Base-by-base conservation (phyloP, 106 monocot genomes). In the Dendrobium catenatum region DNA sequence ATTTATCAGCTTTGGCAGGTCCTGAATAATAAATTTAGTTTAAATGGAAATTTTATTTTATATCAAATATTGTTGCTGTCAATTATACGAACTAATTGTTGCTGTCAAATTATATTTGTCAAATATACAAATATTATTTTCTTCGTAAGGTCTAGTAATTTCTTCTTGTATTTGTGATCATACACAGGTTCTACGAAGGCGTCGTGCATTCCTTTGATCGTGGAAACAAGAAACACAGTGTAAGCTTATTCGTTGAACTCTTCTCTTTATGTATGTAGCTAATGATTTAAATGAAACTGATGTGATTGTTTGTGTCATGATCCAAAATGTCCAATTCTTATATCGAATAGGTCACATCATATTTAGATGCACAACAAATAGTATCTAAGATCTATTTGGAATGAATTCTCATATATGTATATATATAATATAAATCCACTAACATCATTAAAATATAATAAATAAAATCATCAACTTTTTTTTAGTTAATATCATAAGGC, bases 151-250 rank as follows among this genome's bases (percentile, higher is more conserved):
- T 19, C n/a, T 11, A 20, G 42, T 54, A 18, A 6, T 59, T 42
- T 81, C 26, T 73, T 84, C 48, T 74, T 42, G 19, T 75, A n/a
- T 43, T 18, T 79, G 42, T n/a, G 10, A 18, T 49, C 40, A 43
- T 81, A 58, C 64, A 81, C 85, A 98, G 97, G 87, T 98, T 89
- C 81, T 98, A 98, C 86, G 85, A 87, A 80, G 97, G 97, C 77
- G 64, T 70, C 68, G 89, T 98, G 51, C 86, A 88, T 73, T 93
- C 91, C 26, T 98, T 88, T 82, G 91, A 94, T 89, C 42, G 79
- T 72, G 78, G 46, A 37, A 94, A 89, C 86, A 93, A 87, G 80
- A 98, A 93, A 79, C 90, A 98, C 81, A 78, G 40, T 84, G 97
- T 94, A 88, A 82, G 77, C 46, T 77, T 49, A 31, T 40, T 77